Evolutionary conservation across 2,329 filamentous ascomycete species (phyloP), one percentile per base, ranked within the genome.

Genomic region (Bipolaris zeicola): DNA sequence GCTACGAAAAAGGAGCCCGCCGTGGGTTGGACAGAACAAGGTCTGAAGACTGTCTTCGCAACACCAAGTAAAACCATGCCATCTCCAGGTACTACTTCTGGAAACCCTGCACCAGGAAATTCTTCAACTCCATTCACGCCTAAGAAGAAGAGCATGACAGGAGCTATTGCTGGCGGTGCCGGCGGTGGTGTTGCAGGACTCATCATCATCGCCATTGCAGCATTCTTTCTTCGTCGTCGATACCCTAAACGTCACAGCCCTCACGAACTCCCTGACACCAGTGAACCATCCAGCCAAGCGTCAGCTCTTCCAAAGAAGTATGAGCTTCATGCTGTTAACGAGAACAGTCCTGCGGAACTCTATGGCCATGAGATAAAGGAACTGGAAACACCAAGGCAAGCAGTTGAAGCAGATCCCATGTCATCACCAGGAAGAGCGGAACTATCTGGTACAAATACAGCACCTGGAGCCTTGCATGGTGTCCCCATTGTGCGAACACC

Each of bases 281-380:
- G 24, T 6, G 22, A 22, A 3, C 26, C 41, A 31, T 16, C 26
- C n/a, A n/a, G 24, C 26, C 24, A 28, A 10, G 41, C n/a, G 2
- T 31, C 22, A 16, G 16, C 26, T 28, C 16, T 28, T 11, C 26
- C 22, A 13, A 44, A 44, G 24, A 31, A 44, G 11, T 18, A 31
- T 5, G 41, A 44, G 24, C 41, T 44, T 13, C 41, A 44, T 6
- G 41, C 41, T n/a, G 24, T 44, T n/a, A 44, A 44, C 10, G 41
- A 44, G n/a, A 44, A 44, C 24, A 44, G 41, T 16, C 41, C 41
- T 10, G 41, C 41, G n/a, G 41, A 44, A n/a, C 41, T 44, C n/a
- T 44, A 28, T 8, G 41, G 41, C n/a, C 26, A 44, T 20, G 41
- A 44, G 6, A 28, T 44, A 5, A 44, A 28, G n/a, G 41, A 44